Base-by-base conservation (phyloP, 768 basidiomycete genomes). In the Psilocybe cubensis region DNA sequence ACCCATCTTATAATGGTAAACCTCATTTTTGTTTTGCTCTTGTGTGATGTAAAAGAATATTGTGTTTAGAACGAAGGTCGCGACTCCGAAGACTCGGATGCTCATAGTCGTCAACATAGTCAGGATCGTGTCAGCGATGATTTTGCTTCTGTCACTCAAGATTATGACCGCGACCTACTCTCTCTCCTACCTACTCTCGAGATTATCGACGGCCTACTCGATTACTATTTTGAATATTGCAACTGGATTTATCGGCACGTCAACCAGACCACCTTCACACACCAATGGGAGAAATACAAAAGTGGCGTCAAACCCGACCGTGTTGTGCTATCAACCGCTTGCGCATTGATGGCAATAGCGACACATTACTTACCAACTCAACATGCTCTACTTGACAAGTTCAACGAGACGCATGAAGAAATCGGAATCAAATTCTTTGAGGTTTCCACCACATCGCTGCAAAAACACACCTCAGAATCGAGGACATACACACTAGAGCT, bases 191-290 rank as follows among this genome's bases (percentile, higher is more conserved):
- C 91, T 2, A 74, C 82, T 18, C 71, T 88, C 52, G 82, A 87
- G 44, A 75, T 86, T 50, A 86, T 92, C 64, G 91, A 93, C 65
- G 82, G 79, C 17, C 84, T 94, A 51, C 79, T 94, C 66, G 72
- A 74, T 46, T 88, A 86, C 72, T 93, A 94, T 71, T 92, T 92
- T 64, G 88, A 91, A 63, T 90, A 89, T 67, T 91, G 90, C 80
- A 92, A 89, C 70, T 94, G 91, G 91, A 84, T 92, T 51, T 91
- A 92, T 71, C 85, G 89, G 38, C 87, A 91, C 67, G 82, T 93
- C 57, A 87, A 91, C 70, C 80, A 86, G 52, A 55, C 73, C 1
- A 75, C 84, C 12, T 90, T 93, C 67, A 72, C 74, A 10, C 71
- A 77, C 24, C 84, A 86, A 20, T 94, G 91, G 91, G 78, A 82